A percentile compares a stretch with the other conserved stretches of the same genome.
Conservation (phyloP, 495 filamentous ascomycete genomes). For the Penicillium silybi region DNA sequence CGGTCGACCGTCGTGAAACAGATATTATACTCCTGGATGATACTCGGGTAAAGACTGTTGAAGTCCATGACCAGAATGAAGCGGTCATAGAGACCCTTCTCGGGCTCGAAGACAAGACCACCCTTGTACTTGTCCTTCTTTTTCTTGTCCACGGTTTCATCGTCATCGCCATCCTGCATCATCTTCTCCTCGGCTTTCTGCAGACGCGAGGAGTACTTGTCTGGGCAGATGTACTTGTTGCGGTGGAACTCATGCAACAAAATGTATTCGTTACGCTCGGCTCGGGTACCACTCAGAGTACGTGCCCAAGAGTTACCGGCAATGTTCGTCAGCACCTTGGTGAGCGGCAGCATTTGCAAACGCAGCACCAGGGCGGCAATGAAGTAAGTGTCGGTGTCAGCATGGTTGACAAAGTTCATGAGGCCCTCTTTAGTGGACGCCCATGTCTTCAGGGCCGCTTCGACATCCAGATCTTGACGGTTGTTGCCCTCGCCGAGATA, state of each 20-base stretch:
- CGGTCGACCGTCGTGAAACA: slow-evolving; percentile 97
- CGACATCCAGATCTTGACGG: slow-evolving; percentile 81
- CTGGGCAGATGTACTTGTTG: slow-evolving; percentile 96
- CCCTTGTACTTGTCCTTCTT: slow-evolving; percentile 99
- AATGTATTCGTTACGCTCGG: slow-evolving; percentile 99
- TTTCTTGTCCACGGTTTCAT: slow-evolving; percentile 79
- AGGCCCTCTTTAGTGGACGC: slow-evolving; percentile 77
- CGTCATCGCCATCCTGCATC: slow-evolving; percentile 61
- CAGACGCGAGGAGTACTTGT: slow-evolving; percentile 75
- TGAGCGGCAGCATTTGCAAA: slow-evolving; percentile 87
- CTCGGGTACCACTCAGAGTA: slow-evolving; percentile 89
- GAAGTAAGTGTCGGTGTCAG: slow-evolving; percentile 93
- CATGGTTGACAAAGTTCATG: slow-evolving; percentile 88
- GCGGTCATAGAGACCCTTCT: slow-evolving; percentile 95
- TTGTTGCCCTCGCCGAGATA: slow-evolving; percentile 67
- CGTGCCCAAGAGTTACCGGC: slow-evolving; percentile 98
- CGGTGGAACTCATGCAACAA: slow-evolving; percentile 90
- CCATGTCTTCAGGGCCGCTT: slow-evolving; percentile 83
- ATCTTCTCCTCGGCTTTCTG: slow-evolving; percentile 63
- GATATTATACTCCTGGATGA: slow-evolving; percentile 99
- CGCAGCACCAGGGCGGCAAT: slow-evolving; percentile 83
- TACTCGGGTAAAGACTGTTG: slow-evolving; percentile 97
- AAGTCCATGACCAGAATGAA: slow-evolving; percentile 99
- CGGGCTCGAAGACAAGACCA: slow-evolving; percentile 95
- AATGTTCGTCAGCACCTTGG: slow-evolving; percentile 92